Evolutionary conservation across 1,139 yeast genomes (phyloP).

Genomic region (Sugiyamaella neomexicana): DNA sequence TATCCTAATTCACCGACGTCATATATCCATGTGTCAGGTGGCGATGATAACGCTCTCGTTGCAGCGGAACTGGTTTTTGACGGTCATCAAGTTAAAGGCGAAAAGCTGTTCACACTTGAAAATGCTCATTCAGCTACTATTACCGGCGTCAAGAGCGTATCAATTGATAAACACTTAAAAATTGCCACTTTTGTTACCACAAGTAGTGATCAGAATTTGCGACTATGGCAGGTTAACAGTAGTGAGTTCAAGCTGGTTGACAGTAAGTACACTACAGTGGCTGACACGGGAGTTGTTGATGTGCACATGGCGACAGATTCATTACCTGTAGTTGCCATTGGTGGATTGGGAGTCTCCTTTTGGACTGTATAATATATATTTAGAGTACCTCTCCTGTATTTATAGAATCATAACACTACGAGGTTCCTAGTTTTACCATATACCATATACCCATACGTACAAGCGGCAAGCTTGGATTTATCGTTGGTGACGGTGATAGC

Average conservation of each 20-base stretch:
- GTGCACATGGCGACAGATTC: background rate
- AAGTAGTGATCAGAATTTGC: conserved; percentile 77
- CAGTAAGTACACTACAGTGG: conserved; percentile 70
- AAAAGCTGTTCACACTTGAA: conserved; percentile 42
- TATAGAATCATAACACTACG: background rate
- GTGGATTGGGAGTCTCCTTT: conserved; percentile 15
- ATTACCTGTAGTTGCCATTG: conserved; percentile 4
- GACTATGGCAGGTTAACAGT: conserved; percentile 56
- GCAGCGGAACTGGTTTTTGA: conserved; percentile 44
- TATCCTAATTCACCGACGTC: conserved; percentile 22
- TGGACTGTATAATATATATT: conserved; percentile 12
- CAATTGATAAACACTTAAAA: conserved; percentile 26
- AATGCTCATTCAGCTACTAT: conserved; percentile 86
- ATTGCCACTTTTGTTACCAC: conserved; percentile 45
- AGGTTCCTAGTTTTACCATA: background rate
- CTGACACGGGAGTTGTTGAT: conserved; percentile 78
- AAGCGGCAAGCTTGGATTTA: background rate
- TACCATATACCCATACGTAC: conserved; percentile 12
- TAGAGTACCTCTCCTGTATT: background rate
- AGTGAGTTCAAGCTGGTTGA: conserved; percentile 37
- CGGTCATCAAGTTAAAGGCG: conserved; percentile 30
- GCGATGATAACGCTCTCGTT: conserved; percentile 83
- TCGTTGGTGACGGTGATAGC: background rate
- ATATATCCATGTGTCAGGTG: conserved; percentile 65
- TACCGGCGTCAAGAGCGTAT: conserved; percentile 53